Evolutionary conservation across 2,329 filamentous ascomycete genomes (phyloP).

Genomic region (Neurospora sp.): DNA sequence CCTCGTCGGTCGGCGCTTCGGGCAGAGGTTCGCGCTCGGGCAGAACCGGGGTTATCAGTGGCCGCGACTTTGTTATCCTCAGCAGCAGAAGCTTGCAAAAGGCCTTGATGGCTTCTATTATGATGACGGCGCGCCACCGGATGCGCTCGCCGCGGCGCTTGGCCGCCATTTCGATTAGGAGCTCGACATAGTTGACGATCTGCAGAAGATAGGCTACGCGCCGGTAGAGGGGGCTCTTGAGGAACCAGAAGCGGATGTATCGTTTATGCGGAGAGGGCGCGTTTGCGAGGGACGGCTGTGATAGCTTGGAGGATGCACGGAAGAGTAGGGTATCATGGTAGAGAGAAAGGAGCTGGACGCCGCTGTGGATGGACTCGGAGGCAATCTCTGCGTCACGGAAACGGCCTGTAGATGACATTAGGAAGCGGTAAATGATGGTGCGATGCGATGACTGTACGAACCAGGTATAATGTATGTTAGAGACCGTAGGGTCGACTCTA

Average conservation of each 20-base stretch:
- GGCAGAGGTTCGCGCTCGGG: slow-evolving; percentile 78
- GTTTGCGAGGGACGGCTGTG: slow-evolving; percentile 41
- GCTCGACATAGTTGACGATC: slow-evolving; percentile 87
- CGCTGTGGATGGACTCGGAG: slow-evolving; percentile 83
- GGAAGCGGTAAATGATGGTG: neutral
- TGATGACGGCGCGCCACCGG: slow-evolving; percentile 77
- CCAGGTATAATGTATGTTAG: slow-evolving; percentile 82
- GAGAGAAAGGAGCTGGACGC: slow-evolving; percentile 78
- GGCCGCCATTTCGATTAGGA: slow-evolving; percentile 95
- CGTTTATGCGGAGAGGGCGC: slow-evolving; percentile 49
- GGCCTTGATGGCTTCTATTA: slow-evolving; percentile 80
- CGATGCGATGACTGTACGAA: slow-evolving; percentile 2
- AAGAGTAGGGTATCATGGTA: slow-evolving; percentile 87
- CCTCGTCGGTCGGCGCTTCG: slow-evolving; percentile 43
- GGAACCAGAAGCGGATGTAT: slow-evolving; percentile 58
- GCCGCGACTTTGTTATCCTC: slow-evolving; percentile 71
- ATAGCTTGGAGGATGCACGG: slow-evolving; percentile 36
- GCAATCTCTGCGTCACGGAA: slow-evolving; percentile 90
- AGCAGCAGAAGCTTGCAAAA: slow-evolving; percentile 72
- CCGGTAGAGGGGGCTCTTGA: slow-evolving; percentile 60
- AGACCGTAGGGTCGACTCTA: slow-evolving; percentile 85
- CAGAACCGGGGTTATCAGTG: slow-evolving; percentile 71
- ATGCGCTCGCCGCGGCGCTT: slow-evolving; percentile 73
- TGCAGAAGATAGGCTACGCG: slow-evolving; percentile 74
- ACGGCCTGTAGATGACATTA: slow-evolving; percentile 42